phyloP scores from a whole-genome alignment of 306 rosid genomes.

The Cercis canadensis region DNA sequence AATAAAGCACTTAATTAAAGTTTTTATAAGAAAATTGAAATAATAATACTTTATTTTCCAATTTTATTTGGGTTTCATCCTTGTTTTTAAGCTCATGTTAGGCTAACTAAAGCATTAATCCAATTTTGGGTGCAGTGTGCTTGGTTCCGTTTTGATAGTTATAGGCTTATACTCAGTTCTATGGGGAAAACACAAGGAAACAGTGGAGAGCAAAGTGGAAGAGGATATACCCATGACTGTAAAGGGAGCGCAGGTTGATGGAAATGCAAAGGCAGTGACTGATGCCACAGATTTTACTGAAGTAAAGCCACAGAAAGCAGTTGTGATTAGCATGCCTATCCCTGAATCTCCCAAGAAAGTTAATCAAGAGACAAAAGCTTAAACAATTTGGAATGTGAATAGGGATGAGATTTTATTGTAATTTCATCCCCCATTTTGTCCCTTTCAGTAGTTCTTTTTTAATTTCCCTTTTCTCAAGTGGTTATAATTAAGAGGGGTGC shows the following conservation, averaged over 20 bases:
- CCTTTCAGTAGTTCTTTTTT: neutral
- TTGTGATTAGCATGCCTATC: constrained; percentile 45
- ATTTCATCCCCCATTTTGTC: constrained; percentile 6
- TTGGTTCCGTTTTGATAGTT: constrained; percentile 69
- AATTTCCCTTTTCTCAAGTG: neutral
- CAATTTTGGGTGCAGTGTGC: constrained; percentile 55
- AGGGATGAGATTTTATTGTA: neutral
- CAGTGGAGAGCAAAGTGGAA: constrained; percentile 40
- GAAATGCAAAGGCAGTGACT: constrained; percentile 22
- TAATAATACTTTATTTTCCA: no score
- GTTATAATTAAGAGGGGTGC: neutral
- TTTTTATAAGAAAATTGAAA: no score
- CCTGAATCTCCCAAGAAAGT: constrained; percentile 36
- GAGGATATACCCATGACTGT: constrained; percentile 61
- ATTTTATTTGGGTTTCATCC: no score
- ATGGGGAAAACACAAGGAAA: constrained; percentile 93
- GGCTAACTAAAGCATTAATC: neutral
- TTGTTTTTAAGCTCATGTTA: no score
- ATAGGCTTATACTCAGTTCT: constrained; percentile 80
- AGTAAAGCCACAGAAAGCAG: constrained; percentile 19
- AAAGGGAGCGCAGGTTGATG: constrained; percentile 51
- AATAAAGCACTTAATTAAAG: no score
- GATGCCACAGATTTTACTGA: constrained; percentile 1
- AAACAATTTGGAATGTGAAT: constrained; percentile 23
- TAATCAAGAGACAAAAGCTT: constrained; percentile 33